These are phyloP conservation scores for Populus pruinosa DNA, from an alignment of 345 rosid genomes.

Conservation along the genomic window DNA sequence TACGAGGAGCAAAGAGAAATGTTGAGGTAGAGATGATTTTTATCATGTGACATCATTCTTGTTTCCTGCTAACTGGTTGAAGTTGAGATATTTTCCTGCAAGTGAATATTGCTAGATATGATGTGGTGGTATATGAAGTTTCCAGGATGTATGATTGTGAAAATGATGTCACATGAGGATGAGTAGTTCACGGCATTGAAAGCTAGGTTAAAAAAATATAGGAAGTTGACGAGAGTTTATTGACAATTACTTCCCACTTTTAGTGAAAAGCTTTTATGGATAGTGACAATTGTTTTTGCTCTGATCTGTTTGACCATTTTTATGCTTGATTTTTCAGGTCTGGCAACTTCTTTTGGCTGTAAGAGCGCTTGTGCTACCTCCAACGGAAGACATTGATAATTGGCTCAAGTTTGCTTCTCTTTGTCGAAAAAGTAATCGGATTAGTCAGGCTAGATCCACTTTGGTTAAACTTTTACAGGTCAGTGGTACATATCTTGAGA, in stretches of 20 bases:
- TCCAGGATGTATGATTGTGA: not conserved
- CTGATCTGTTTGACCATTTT: not conserved
- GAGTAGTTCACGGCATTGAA: not conserved
- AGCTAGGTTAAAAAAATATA: not conserved
- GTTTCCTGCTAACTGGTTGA: not conserved
- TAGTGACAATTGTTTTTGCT: not conserved
- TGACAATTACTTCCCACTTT: not conserved
- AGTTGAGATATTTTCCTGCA: not conserved
- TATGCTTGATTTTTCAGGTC: slow-evolving; percentile 46
- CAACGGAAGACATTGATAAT: slow-evolving; percentile 82
- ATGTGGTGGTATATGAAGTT: not conserved
- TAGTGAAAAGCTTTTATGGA: not conserved
- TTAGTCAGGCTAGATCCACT: slow-evolving; percentile 95
- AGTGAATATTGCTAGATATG: not conserved
- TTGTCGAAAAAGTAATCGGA: slow-evolving; percentile 82
- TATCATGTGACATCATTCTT: not conserved
- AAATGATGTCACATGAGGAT: not conserved
- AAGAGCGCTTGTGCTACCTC: slow-evolving; percentile 92
- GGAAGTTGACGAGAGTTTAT: not conserved
- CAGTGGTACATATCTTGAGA: slow-evolving; percentile 1
- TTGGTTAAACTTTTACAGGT: slow-evolving; percentile 91
- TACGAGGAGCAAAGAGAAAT: slow-evolving; percentile 89
- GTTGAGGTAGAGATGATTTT: slow-evolving; percentile 66
- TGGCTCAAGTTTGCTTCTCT: slow-evolving; percentile 97
- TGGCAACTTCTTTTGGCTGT: slow-evolving; percentile 92